phyloP scores from a whole-genome alignment of 345 rosid genomes.

The Arabidopsis arenosa region DNA sequence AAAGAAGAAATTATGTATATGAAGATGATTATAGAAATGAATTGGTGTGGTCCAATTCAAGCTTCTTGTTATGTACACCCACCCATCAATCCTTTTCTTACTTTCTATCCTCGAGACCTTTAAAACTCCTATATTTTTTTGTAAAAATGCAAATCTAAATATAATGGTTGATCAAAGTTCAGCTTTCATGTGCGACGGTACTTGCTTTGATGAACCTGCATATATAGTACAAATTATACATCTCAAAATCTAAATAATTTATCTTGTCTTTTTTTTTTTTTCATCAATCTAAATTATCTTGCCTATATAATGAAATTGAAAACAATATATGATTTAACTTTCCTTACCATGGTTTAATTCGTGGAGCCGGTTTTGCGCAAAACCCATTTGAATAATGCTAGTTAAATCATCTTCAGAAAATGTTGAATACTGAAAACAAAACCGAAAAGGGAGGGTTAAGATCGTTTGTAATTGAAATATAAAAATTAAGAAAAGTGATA shows the following conservation, averaged over 20 bases:
- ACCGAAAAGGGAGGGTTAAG: background rate
- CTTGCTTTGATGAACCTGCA: constrained; percentile 62
- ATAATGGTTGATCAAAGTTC: constrained; percentile 59
- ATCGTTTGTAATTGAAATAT: background rate
- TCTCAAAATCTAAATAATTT: constrained; percentile 14
- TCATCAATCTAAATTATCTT: background rate
- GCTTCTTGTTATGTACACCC: constrained; percentile 63
- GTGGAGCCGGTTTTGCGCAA: constrained; percentile 49
- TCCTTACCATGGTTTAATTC: constrained; percentile 52
- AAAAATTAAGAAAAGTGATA: background rate
- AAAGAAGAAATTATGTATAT: constrained; percentile 1
- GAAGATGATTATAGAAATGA: constrained; percentile 26
- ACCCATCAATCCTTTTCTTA: constrained; percentile 47
- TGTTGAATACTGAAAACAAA: constrained; percentile 51
- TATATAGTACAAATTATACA: constrained; percentile 20
- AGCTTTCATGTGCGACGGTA: constrained; percentile 54
- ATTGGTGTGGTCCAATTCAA: constrained; percentile 47
- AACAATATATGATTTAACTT: background rate
- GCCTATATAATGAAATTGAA: background rate
- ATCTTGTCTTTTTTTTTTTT: no score
- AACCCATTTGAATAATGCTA: constrained; percentile 81
- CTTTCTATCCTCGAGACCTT: constrained; percentile 41
- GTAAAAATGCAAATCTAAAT: constrained; percentile 41
- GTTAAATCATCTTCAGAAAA: constrained; percentile 79
- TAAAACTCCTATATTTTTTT: constrained; percentile 13